phyloP scores from a whole-genome alignment of 73 alveolate species.

The Blepharisma stoltei region DNA sequence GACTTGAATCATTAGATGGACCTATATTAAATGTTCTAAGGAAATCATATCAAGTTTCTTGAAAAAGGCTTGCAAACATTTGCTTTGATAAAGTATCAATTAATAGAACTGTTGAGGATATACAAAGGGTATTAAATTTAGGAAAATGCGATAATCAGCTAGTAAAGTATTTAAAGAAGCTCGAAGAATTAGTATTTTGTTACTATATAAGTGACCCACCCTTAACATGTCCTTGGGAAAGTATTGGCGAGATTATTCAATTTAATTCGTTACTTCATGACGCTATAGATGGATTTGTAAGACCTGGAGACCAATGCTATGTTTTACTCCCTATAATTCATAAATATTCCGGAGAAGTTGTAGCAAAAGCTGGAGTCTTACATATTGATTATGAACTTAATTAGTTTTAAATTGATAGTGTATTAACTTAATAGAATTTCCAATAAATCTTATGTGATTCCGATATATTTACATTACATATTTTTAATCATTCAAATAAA shows the following conservation, averaged over 20 bases:
- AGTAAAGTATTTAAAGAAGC: background rate
- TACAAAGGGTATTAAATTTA: background rate
- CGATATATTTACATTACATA: no score
- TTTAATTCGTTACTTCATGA: background rate
- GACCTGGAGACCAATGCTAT: background rate
- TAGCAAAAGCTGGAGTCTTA: background rate
- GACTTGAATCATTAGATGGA: background rate
- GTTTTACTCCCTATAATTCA: background rate
- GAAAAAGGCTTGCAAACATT: background rate
- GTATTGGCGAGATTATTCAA: background rate
- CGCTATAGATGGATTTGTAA: background rate
- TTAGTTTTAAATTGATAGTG: background rate
- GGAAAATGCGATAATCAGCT: background rate
- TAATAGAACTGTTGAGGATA: background rate
- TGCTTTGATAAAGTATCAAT: background rate
- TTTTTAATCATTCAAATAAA: no score
- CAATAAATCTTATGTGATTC: no score
- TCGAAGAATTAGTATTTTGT: background rate
- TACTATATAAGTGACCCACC: constrained; percentile 19
- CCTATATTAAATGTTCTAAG: background rate
- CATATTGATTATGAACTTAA: background rate
- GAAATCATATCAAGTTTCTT: background rate
- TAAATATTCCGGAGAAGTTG: background rate
- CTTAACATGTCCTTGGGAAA: background rate
- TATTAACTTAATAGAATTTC: no score